Evolutionary conservation across 495 filamentous ascomycete genomes (phyloP).

Genomic region (Trichocladium uniseriatum): DNA sequence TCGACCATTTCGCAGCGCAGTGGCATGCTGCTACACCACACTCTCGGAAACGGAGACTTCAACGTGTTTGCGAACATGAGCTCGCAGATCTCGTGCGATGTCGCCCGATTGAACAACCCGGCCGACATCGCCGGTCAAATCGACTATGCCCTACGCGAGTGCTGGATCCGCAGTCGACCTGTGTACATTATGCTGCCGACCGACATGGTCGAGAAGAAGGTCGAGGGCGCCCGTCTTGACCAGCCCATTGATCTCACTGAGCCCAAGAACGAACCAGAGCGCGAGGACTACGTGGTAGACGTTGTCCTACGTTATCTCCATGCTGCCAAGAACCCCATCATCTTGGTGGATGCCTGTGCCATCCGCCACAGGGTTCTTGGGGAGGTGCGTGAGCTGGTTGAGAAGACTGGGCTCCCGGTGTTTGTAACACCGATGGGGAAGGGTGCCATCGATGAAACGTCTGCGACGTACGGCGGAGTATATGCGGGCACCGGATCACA

Average conservation of each 20-base stretch:
- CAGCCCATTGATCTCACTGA: constrained; percentile 58
- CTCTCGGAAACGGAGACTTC: constrained; percentile 84
- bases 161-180: constrained; percentile 62
- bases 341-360: constrained; percentile 87
- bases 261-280: constrained; percentile 57
- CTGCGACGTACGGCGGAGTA: constrained; percentile 71
- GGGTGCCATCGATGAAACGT: constrained; percentile 70
- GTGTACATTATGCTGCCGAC: constrained; percentile 83
- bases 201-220: constrained; percentile 72
- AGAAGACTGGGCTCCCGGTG: constrained; percentile 66
- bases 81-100: constrained; percentile 57
- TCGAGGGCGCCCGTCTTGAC: constrained; percentile 59
- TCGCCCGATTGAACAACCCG: constrained; percentile 59
- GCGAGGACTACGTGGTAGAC: constrained; percentile 76
- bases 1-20: constrained; percentile 49
- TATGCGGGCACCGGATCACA: constrained; percentile 78
- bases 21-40: constrained; percentile 78
- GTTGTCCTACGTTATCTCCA: constrained; percentile 70
- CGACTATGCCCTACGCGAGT: constrained; percentile 71
- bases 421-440: constrained; percentile 94
- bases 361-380: constrained; percentile 67
- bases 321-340: constrained; percentile 64
- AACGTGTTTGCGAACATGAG: constrained; percentile 79
- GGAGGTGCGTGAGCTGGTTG: constrained; percentile 69
- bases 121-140: constrained; percentile 62